Base-by-base conservation (phyloP, 345 rosid genomes). In the Gossypium anomalum region DNA sequence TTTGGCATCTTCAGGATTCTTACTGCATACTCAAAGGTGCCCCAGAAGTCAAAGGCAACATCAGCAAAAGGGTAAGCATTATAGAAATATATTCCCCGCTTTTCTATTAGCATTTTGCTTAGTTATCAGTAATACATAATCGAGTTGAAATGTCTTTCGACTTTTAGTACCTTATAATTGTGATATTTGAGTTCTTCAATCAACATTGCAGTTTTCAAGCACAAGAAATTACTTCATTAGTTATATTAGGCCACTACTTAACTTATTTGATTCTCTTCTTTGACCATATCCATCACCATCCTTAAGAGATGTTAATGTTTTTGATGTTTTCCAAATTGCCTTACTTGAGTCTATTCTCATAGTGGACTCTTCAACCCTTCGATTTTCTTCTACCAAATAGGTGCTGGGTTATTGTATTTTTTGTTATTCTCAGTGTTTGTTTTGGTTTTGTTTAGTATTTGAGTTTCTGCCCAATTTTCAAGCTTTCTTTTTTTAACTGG, bases 1-100 rank as follows among this genome's bases (percentile, higher is more conserved):
- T 9, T 27, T 69, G 58, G 23, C 53, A 47, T 78, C 47, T 74
- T 7, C 89, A 95, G 99, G 85, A 87, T 95, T 81, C 90, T 93
- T 61, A 84, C 64, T 82, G 99, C 99, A 17, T 95, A 91, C 77
- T 84, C 93, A 73, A 93, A 95, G 82, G 94, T 86, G 65, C 92
- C 97, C 80, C 92, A 85, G 76, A 93, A 85, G 84, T 83, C 94
- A 71, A 89, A 82, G 79, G 86, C 86, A 22, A 52, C 93, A 23
- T 73, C 94, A 56, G 59, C 91, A 16, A 89, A 91, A 83, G 91
- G 97, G 98, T 92, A 74, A 62, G 45, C 25, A 53, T 43, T 14
- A 19, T 52, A 1, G 45, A 14, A 53, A 25, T 14, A 19, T 52
- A 4, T 3, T 53, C 51, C 11, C 48, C 14, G 43, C 57, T 19